Conservation (phyloP, 306 rosid genomes). For the Vicia sativa region DNA sequence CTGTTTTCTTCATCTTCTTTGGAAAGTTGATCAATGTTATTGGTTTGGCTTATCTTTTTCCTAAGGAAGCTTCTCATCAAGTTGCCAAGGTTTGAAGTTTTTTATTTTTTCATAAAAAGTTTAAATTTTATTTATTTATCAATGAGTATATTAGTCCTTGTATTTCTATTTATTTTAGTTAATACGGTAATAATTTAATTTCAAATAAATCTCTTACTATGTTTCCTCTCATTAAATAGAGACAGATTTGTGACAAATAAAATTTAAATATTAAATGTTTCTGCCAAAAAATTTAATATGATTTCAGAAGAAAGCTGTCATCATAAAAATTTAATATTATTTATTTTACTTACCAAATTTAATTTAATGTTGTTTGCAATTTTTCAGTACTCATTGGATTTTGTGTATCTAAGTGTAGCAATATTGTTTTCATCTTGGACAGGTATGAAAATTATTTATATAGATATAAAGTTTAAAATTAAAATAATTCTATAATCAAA, state of each 20-base stretch:
- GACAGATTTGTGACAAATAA: neutral
- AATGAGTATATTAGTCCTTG: neutral
- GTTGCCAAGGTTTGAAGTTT: conserved; percentile 74
- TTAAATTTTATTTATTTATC: neutral
- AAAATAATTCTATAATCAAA: neutral
- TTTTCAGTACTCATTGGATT: conserved; percentile 91
- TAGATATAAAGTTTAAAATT: neutral
- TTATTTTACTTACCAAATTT: neutral
- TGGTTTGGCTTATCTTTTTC: conserved; percentile 90
- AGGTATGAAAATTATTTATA: conserved; percentile 50
- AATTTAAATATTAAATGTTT: neutral
- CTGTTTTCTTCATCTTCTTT: conserved; percentile 88
- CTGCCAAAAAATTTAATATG: neutral
- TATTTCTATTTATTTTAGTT: neutral
- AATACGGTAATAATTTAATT: neutral
- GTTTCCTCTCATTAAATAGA: neutral
- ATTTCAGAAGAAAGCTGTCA: neutral
- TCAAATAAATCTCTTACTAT: neutral
- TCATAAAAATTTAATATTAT: too few relatives aligned
- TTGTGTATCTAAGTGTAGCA: conserved; percentile 81
- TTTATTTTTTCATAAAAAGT: neutral
- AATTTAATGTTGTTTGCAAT: conserved; percentile 12
- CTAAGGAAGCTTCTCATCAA: conserved; percentile 84
- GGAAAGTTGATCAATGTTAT: conserved; percentile 85
- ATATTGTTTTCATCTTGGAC: conserved; percentile 94